Percentiles rank a stretch among this genome's conserved stretches.
These are phyloP conservation scores for Thalassia testudinum DNA, from an alignment of 116 monocot genomes.

Conservation along the genomic window DNA sequence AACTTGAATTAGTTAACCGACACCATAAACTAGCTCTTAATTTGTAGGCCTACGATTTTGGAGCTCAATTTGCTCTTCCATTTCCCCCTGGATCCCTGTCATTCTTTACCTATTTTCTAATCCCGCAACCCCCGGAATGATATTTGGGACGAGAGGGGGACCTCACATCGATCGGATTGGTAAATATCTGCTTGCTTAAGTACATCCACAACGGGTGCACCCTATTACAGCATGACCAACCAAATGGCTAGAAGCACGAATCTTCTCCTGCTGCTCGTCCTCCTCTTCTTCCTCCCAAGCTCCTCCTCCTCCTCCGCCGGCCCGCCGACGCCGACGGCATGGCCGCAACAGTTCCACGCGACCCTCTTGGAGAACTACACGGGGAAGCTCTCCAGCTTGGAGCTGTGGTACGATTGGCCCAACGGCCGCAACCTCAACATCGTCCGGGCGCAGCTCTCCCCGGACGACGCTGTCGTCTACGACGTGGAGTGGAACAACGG, in stretches of 20 bases:
- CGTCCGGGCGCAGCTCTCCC: conserved; percentile 43
- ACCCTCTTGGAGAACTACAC: conserved; percentile 40
- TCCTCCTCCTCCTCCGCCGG: conserved; percentile 8
- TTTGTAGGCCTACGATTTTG: too few species aligned
- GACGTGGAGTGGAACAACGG: conserved; percentile 84
- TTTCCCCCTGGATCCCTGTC: too few species aligned
- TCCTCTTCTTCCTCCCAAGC: conserved; percentile 5
- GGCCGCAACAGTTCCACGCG: conserved; percentile 71
- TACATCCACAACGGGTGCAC: too few species aligned
- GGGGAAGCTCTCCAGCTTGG: conserved; percentile 34
- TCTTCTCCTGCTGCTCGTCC: background rate
- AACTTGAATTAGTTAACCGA: too few species aligned
- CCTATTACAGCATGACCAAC: too few species aligned
- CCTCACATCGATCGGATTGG: too few species aligned
- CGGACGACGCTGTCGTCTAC: conserved; percentile 8
- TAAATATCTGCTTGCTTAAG: too few species aligned
- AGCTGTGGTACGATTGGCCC: conserved; percentile 90
- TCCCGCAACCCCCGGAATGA: too few species aligned
- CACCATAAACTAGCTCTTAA: too few species aligned
- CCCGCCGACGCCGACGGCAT: conserved; percentile 30
- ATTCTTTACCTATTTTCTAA: too few species aligned
- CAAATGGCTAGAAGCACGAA: background rate
- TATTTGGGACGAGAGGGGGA: too few species aligned
- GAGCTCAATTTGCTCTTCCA: too few species aligned
- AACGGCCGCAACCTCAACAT: conserved; percentile 57